A percentile compares a stretch with the other conserved stretches of the same genome.
These are phyloP conservation scores for Sphagnum contortum DNA, from an alignment of 225 moss, liverwort and hornwort species.

Conservation along the genomic window DNA sequence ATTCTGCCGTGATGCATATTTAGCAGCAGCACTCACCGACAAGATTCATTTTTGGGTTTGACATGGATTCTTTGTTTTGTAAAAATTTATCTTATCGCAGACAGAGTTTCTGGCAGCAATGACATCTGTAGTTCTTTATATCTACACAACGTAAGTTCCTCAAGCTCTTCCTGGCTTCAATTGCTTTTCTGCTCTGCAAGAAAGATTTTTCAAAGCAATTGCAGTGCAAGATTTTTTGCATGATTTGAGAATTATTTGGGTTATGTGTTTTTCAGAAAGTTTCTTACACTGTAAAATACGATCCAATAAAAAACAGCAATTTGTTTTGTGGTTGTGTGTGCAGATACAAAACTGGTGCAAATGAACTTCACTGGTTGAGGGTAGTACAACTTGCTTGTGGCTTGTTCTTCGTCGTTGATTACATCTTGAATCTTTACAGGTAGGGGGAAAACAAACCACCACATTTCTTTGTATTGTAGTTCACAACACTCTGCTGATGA, in stretches of 20 bases:
- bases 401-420: constrained; percentile 74
- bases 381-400: constrained; percentile 66
- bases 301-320: not conserved
- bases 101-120: constrained; percentile 75
- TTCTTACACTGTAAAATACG: not conserved
- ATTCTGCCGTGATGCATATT: no score
- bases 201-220: not conserved
- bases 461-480: no score
- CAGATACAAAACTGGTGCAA: constrained; percentile 51
- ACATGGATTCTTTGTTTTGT: no score
- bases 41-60: no score
- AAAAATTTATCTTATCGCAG: constrained; percentile 20
- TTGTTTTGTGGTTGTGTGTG: constrained; percentile 8
- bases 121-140: constrained; percentile 64
- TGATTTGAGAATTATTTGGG: no score
- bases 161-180: no score
- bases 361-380: constrained; percentile 22
- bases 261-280: not conserved
- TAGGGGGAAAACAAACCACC: constrained; percentile 5
- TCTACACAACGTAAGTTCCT: constrained; percentile 55
- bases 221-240: no score
- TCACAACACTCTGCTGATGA: no score
- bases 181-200: not conserved
- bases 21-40: no score
- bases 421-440: constrained; percentile 74